phyloP scores from a whole-genome alignment of 75 land plant species.

The Pinus albicaulis region DNA sequence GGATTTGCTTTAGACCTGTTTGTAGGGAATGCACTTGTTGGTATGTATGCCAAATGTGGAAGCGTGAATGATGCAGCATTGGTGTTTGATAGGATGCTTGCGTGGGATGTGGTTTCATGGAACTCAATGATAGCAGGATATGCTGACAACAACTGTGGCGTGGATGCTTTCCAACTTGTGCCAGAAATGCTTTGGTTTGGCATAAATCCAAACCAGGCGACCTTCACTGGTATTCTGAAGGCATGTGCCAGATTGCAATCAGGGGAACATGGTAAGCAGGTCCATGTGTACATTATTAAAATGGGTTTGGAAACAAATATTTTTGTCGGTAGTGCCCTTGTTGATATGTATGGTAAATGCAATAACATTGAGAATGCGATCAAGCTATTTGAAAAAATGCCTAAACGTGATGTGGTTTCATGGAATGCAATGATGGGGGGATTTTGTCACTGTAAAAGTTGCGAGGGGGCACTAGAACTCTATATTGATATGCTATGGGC shows the following conservation, averaged over 20 bases:
- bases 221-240: slow-evolving; percentile 6
- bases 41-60: background rate
- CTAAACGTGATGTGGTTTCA: slow-evolving; percentile 16
- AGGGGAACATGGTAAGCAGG: slow-evolving; percentile 18
- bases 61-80: background rate
- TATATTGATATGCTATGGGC: slow-evolving; percentile 19
- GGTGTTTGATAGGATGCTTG: background rate
- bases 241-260: slow-evolving; percentile 2
- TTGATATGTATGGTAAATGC: slow-evolving; percentile 59
- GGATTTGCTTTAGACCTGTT: background rate
- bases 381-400: slow-evolving; percentile 19
- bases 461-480: slow-evolving; percentile 18
- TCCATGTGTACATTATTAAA: slow-evolving; percentile 31
- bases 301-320: slow-evolving; percentile 20
- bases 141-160: background rate
- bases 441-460: slow-evolving; percentile 34
- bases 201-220: slow-evolving; percentile 2
- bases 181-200: background rate
- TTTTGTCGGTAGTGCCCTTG: slow-evolving; percentile 33
- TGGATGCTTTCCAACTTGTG: background rate
- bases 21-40: background rate
- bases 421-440: slow-evolving; percentile 49
- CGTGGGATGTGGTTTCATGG: background rate
- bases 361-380: slow-evolving; percentile 24
- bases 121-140: background rate